Evolutionary conservation across 2,329 filamentous ascomycete species (phyloP).

Genomic region (Huntiella decipiens): DNA sequence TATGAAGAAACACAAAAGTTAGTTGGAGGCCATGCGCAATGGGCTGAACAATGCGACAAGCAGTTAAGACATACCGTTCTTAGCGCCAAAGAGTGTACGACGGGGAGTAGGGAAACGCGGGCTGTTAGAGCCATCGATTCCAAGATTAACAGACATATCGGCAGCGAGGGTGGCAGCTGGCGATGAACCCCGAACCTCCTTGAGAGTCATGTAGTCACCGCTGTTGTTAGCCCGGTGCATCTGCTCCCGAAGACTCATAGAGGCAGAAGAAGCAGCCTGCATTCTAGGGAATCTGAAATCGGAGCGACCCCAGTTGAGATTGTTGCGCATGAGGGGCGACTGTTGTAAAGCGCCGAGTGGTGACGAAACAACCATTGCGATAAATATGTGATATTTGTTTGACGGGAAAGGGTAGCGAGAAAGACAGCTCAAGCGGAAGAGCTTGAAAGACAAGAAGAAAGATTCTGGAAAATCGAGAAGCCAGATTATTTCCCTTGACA

Average conservation of each 20-base stretch:
- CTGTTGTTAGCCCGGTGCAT: constrained; percentile 29
- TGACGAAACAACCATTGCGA: constrained; percentile 73
- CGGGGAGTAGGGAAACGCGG: constrained; percentile 24
- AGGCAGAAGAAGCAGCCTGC: constrained; percentile 36
- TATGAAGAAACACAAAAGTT: background rate
- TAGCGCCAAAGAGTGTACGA: constrained; percentile 22
- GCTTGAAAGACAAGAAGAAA: background rate
- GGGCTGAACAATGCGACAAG: background rate
- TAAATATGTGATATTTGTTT: background rate
- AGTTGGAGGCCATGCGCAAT: background rate
- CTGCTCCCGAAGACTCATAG: constrained; percentile 61
- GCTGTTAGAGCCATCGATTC: constrained; percentile 61
- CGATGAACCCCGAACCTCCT: constrained; percentile 64
- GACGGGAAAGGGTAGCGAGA: background rate
- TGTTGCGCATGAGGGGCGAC: constrained; percentile 31
- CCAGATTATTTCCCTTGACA: background rate
- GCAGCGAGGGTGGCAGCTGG: constrained; percentile 80
- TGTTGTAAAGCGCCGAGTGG: constrained; percentile 84
- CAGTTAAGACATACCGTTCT: constrained; percentile 10
- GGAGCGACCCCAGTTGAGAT: constrained; percentile 33
- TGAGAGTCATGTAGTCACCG: constrained; percentile 66
- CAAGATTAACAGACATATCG: constrained; percentile 92
- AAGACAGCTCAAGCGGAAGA: background rate
- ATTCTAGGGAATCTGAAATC: constrained; percentile 33
- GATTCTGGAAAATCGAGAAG: background rate